These are phyloP conservation scores for Beauveria bassiana DNA, from an alignment of 2,329 filamentous ascomycete genomes.

Conservation along the genomic window DNA sequence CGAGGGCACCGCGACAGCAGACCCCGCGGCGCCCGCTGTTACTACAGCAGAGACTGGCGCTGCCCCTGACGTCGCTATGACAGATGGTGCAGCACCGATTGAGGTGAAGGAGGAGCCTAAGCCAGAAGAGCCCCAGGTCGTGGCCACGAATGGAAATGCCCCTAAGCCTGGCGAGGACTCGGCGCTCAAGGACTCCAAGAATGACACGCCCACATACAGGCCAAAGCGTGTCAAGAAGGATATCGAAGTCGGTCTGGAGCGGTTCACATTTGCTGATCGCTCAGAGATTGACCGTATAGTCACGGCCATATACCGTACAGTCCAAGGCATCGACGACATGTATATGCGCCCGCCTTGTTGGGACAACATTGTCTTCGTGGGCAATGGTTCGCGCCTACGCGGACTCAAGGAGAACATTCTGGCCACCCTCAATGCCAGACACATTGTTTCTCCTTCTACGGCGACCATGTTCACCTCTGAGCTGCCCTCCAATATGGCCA, in stretches of 20 bases:
- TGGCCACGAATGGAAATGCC: slow-evolving; percentile 15
- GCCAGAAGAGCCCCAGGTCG: slow-evolving; percentile 17
- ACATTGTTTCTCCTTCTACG: slow-evolving; percentile 84
- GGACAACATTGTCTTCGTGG: slow-evolving; percentile 87
- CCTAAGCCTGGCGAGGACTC: slow-evolving; percentile 13
- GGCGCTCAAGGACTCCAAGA: slow-evolving; percentile 12
- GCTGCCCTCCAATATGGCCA: slow-evolving; percentile 86
- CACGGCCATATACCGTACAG: slow-evolving; percentile 72
- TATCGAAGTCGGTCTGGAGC: slow-evolving; percentile 69
- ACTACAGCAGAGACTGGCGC: not conserved
- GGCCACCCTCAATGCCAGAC: slow-evolving; percentile 69
- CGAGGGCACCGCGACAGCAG: not conserved
- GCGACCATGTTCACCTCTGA: slow-evolving; percentile 97
- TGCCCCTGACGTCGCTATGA: not conserved
- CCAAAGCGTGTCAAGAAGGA: slow-evolving; percentile 55
- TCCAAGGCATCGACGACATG: slow-evolving; percentile 76
- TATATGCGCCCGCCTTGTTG: slow-evolving; percentile 80
- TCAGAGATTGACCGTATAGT: slow-evolving; percentile 76
- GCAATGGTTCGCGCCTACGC: slow-evolving; percentile 66
- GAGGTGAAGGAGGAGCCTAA: slow-evolving; percentile 10
- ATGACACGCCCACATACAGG: slow-evolving; percentile 33
- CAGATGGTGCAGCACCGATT: not conserved
- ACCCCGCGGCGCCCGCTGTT: not conserved
- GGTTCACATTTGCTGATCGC: slow-evolving; percentile 62
- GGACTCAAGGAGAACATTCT: slow-evolving; percentile 88